A percentile compares a stretch with the other conserved stretches of the same genome.
phyloP scores from a whole-genome alignment of 2,329 filamentous ascomycete species.

The Fusarium phyllophilum region DNA sequence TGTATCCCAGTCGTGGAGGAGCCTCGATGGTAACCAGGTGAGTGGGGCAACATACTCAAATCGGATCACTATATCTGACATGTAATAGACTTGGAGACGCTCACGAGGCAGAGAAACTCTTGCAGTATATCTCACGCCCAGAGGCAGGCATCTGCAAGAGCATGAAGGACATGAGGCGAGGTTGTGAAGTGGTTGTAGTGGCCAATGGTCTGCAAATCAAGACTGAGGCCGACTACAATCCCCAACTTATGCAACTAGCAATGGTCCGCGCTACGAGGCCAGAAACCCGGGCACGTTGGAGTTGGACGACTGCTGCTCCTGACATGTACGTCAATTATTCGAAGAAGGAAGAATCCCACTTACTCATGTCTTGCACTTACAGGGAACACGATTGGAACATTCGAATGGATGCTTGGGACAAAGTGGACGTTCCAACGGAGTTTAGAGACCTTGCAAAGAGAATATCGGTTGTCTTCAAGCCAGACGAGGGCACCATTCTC shows the following conservation, averaged over 20 bases:
- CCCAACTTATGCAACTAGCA: conserved; percentile 31
- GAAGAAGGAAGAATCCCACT: background rate
- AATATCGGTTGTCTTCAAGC: conserved; percentile 29
- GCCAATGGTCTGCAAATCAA: conserved; percentile 36
- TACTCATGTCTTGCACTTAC: conserved; percentile 13
- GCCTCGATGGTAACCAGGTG: conserved; percentile 45
- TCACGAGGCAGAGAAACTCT: conserved; percentile 23
- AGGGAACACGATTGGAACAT: conserved; percentile 51
- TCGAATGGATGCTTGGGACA: conserved; percentile 43
- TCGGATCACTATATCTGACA: conserved; percentile 11
- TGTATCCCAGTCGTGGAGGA: conserved; percentile 46
- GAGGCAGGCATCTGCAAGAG: conserved; percentile 24
- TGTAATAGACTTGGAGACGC: conserved; percentile 24
- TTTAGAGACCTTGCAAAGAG: conserved; percentile 37
- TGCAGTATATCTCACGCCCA: conserved; percentile 27
- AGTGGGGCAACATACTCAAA: background rate
- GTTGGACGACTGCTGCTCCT: conserved; percentile 50
- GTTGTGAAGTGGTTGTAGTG: conserved; percentile 37
- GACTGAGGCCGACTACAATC: conserved; percentile 23
- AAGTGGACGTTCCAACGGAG: conserved; percentile 25
- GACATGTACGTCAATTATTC: conserved; percentile 47
- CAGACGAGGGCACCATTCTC: conserved; percentile 13
- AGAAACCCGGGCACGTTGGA: conserved; percentile 41
- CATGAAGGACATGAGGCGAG: conserved; percentile 14
- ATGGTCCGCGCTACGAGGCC: conserved; percentile 34